Base-by-base conservation (phyloP, 208 protist genomes). In the Trichomonas vaginalis region DNA sequence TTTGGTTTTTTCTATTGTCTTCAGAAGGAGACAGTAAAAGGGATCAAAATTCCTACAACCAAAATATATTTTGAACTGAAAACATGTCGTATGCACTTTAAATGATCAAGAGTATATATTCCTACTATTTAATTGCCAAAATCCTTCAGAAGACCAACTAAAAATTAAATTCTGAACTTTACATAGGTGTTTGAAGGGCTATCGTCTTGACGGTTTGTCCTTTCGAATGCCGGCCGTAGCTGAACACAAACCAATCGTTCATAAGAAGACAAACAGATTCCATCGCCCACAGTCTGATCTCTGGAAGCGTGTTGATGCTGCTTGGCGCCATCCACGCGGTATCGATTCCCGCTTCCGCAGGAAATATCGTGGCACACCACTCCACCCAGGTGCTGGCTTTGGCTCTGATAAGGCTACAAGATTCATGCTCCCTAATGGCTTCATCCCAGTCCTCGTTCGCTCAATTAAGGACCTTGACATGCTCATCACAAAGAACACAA, bases 401-500 rank as follows among this genome's bases (percentile, higher is more conserved):
- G 98, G 99, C 82, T 99, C 98, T 97, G 98, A 98, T 97, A 99
- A 98, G 97, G 97, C 96, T 95, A 99, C 98, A 96, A 98, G 98
- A 97, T 98, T 99, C 97, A 97, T 98, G 96, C 97, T 98, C 95
- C 98, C 98, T 42, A 98, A 98, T 83, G 98, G 99, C 96, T 99
- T 99, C 97, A 98, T 99, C 97, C 98, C 98, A 97, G 99, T 99
- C 97, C 97, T 97, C 95, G 97, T 99, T 95, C 97, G 97, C 97
- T 98, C 98, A 95, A 97, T 97, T 23, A 87, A 82, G 96, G 99
- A 99, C 96, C 98, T 99, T 87, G 98, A 99, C 97, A 98, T 99
- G 97, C 98, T 99, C 45, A 97, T 99, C 45, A 99, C 99, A 98
- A 98, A 99, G 97, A 99, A 99, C 98, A 98, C 98, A 96, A 99